These are phyloP conservation scores for Calonectria honghensis DNA, from an alignment of 2,329 filamentous ascomycete species.

Conservation along the genomic window DNA sequence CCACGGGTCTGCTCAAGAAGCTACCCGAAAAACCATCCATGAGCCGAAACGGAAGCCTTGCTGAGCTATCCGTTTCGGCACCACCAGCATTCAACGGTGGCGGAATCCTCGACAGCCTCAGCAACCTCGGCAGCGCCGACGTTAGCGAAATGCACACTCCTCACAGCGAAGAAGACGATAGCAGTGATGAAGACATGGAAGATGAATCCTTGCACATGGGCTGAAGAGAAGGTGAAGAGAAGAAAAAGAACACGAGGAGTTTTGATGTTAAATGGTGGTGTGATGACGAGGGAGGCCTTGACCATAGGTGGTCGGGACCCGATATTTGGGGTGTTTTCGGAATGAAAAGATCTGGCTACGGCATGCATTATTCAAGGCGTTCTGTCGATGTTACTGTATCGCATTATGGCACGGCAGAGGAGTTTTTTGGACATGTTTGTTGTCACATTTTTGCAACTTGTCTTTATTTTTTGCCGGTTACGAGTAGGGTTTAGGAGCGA, in stretches of 20 bases:
- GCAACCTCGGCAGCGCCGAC: slow-evolving; percentile 68
- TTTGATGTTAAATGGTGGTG: slow-evolving; percentile 17
- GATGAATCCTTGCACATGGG: slow-evolving; percentile 60
- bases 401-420: slow-evolving; percentile 51
- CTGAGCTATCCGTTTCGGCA: slow-evolving; percentile 65
- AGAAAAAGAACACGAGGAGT: neutral
- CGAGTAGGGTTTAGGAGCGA: slow-evolving; percentile 43
- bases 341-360: slow-evolving; percentile 43
- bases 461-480: slow-evolving; percentile 46
- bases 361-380: slow-evolving; percentile 56
- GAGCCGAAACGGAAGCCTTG: slow-evolving; percentile 71
- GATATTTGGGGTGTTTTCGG: slow-evolving; percentile 36
- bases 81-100: slow-evolving; percentile 59
- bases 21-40: slow-evolving; percentile 83
- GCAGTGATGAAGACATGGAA: slow-evolving; percentile 75
- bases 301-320: neutral
- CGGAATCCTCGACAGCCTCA: slow-evolving; percentile 64
- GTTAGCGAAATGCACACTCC: slow-evolving; percentile 72
- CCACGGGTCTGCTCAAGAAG: slow-evolving; percentile 80
- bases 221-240: neutral
- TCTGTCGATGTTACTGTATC: slow-evolving; percentile 53
- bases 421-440: slow-evolving; percentile 53
- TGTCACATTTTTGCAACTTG: slow-evolving; percentile 46
- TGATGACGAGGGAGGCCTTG: slow-evolving; percentile 25
- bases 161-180: slow-evolving; percentile 66